phyloP scores from a whole-genome alignment of 805 yeast genomes.

The Yueomyces sp. region DNA sequence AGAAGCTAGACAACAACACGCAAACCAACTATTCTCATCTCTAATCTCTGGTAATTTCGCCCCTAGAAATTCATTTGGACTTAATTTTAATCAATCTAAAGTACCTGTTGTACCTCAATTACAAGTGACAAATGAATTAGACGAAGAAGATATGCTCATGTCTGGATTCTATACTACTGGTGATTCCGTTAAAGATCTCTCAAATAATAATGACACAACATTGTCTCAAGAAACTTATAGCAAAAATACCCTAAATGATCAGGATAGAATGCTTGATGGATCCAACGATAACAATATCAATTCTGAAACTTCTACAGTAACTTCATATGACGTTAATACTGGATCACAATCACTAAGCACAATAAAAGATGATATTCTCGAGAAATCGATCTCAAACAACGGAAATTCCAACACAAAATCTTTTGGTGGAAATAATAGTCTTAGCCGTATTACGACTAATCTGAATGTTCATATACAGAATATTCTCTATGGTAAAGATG shows the following conservation, averaged over 20 bases:
- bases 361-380: not conserved
- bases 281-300: too few species aligned
- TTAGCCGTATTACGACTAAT: not conserved
- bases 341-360: not conserved
- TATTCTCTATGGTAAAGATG: not conserved
- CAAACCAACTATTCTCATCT: slow-evolving; percentile 8
- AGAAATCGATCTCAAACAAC: too few species aligned
- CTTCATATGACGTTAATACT: too few species aligned
- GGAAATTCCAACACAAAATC: too few species aligned
- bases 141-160: slow-evolving; percentile 22
- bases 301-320: too few species aligned
- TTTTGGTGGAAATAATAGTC: too few species aligned
- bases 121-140: slow-evolving; percentile 4
- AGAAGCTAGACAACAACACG: slow-evolving; percentile 11
- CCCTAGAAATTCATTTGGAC: slow-evolving; percentile 7
- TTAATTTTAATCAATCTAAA: slow-evolving; percentile 7
- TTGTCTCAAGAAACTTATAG: too few species aligned
- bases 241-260: too few species aligned
- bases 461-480: not conserved
- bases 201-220: too few species aligned
- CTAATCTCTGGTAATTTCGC: slow-evolving; percentile 9
- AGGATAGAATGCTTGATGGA: too few species aligned
- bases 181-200: too few species aligned
- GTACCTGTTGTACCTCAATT: not conserved
- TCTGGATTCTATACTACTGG: slow-evolving; percentile 7